These are phyloP conservation scores for Trypanosoma avium DNA, from an alignment of 208 protist genomes.

Conservation along the genomic window DNA sequence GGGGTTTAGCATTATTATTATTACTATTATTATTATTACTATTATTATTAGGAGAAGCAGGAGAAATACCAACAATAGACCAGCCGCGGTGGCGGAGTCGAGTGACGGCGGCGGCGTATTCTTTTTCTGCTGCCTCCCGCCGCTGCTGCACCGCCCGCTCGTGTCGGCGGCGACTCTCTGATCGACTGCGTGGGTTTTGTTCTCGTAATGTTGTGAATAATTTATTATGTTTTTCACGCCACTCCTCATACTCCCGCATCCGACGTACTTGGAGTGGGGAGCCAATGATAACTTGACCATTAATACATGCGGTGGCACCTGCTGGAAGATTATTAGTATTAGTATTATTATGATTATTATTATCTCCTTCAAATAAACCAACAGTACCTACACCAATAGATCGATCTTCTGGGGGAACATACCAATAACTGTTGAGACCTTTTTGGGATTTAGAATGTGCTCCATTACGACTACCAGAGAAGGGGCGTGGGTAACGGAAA, in stretches of 20 bases:
- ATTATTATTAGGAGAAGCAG: not conserved
- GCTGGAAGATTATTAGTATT: not conserved
- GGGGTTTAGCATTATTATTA: too few relatives aligned
- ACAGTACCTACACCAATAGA: constrained; percentile 54
- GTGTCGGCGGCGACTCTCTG: constrained; percentile 10
- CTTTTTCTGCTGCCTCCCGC: constrained; percentile 15
- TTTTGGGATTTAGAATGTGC: not conserved
- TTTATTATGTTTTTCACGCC: constrained; percentile 52
- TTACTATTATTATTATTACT: too few relatives aligned
- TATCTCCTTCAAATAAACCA: too few relatives aligned
- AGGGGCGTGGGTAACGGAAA: not conserved
- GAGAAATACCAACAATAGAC: constrained; percentile 2
- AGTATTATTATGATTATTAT: constrained; percentile 13
- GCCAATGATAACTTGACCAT: constrained; percentile 4
- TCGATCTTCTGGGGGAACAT: constrained; percentile 19
- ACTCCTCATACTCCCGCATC: constrained; percentile 40
- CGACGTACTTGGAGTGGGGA: constrained; percentile 26
- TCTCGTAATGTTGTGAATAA: constrained; percentile 23
- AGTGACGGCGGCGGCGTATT: too few relatives aligned
- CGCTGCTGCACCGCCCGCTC: not conserved
- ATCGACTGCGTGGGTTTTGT: constrained; percentile 18
- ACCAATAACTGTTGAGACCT: constrained; percentile 17
- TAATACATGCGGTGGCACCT: constrained; percentile 5
- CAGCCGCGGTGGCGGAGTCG: constrained; percentile 12
- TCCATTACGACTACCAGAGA: too few relatives aligned